Base-by-base conservation (phyloP, 768 basidiomycete species). In the Sarcodon aspratus region DNA sequence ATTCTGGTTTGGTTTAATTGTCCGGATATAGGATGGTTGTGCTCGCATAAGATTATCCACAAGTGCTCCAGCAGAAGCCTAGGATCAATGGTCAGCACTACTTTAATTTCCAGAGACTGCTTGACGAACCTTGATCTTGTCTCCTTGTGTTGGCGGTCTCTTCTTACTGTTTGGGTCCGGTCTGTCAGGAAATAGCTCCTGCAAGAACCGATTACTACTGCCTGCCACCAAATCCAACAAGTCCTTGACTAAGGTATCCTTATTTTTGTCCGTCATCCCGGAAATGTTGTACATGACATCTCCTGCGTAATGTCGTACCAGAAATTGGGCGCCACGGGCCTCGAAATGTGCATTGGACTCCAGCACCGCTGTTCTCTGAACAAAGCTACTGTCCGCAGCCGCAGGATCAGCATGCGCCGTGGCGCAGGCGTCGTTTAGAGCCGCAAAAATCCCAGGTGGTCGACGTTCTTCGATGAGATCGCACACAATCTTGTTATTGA, bases 181-280 rank as follows among this genome's bases (percentile, higher is more conserved):
- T 11, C 93, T 80, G 56, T 98, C 95, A 1, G 89, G 85, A 74
- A 99, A 99, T 3, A 99, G 63, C 0, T 71, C 71, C 59, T 93
- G 91, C 52, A 99, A 60, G 74, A 98, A 99, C 42, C 75, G 68
- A 60, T 97, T 94, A 11, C 76, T 71, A 55, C 88, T 91, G 40
- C 72, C 69, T 6, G 79, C 86, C 48, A 98, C 72, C 40, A 98
- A 76, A 58, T 99, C 95, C 48, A 98, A 72, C 13, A 98, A 69
- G 61, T 98, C 96, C 64, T 97, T 98, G 66, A 93, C 76, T 46
- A 99, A 73, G 1, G 91, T 80, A 59, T 99, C 96, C 74, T 99
- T 99, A 73, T 99, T 99, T 76, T 99, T 99, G 68, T 99, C 96
- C 12, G 96, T 98, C 95, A 99, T 99, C 3, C 96, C 96, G 7